A percentile compares a stretch with the other conserved stretches of the same genome.
phyloP scores from a whole-genome alignment of 2,329 filamentous ascomycete genomes.

The Bretziella fagacearum region DNA sequence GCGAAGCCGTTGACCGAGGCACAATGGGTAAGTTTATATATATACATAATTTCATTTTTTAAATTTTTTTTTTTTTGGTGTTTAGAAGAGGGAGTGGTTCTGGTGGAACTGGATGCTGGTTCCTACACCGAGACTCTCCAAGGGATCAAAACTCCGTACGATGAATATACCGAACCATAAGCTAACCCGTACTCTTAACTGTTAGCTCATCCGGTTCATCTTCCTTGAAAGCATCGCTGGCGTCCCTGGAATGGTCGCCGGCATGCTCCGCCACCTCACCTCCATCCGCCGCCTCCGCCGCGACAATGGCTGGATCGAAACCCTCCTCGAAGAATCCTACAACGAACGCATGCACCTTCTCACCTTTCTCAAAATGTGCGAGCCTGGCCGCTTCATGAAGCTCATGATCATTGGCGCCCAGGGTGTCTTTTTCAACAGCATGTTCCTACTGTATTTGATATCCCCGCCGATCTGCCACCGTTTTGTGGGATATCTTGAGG shows the following conservation, averaged over 20 bases:
- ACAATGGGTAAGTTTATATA: constrained; percentile 50
- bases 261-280: constrained; percentile 79
- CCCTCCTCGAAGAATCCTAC: constrained; percentile 73
- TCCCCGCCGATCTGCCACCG: constrained; percentile 79
- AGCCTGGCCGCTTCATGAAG: constrained; percentile 67
- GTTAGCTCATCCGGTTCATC: constrained; percentile 63
- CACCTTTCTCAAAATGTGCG: constrained; percentile 79
- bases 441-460: constrained; percentile 79
- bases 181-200: background rate
- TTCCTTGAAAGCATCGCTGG: constrained; percentile 92
- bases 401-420: constrained; percentile 82
- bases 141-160: too few species aligned
- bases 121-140: too few species aligned
- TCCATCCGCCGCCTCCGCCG: constrained; percentile 72
- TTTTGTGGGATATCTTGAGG: constrained; percentile 93
- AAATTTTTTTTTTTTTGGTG: background rate
- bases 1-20: constrained; percentile 55
- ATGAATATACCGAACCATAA: background rate
- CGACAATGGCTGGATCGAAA: constrained; percentile 95
- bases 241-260: constrained; percentile 92
- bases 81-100: too few species aligned
- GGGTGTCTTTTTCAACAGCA: constrained; percentile 88
- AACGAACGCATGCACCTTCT: constrained; percentile 90
- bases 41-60: background rate
- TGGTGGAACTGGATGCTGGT: too few species aligned